Percentiles rank a stretch among this genome's conserved stretches.
phyloP scores from a whole-genome alignment of 1,284 basidiomycete genomes.

The Coniferiporia weirii region DNA sequence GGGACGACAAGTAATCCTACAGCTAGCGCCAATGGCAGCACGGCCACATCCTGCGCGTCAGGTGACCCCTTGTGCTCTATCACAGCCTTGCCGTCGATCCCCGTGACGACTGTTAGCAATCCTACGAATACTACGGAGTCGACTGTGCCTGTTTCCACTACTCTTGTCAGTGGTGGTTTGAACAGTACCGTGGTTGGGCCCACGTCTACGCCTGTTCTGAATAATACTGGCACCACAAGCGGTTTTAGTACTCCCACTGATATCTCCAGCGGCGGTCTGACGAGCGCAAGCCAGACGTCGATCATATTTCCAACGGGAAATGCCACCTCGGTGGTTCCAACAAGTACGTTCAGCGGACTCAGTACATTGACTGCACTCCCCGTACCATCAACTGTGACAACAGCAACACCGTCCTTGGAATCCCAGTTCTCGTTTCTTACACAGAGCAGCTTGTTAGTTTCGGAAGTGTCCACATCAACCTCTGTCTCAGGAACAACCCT shows the following conservation, averaged over 20 bases:
- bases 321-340: conserved; percentile 6
- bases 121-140: conserved; percentile 2
- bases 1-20: background rate
- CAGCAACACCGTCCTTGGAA: conserved; percentile 11
- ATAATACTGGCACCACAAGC: background rate
- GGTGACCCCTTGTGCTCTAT: background rate
- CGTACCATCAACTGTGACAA: background rate
- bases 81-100: background rate
- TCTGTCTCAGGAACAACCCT: conserved; percentile 27
- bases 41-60: background rate
- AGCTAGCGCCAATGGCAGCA: background rate
- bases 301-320: conserved; percentile 15
- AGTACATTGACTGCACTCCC: conserved; percentile 4
- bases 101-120: no score
- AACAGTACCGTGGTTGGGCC: background rate
- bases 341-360: conserved; percentile 9
- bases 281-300: conserved; percentile 9
- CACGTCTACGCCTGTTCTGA: background rate
- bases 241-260: background rate
- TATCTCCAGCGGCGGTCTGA: background rate
- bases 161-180: background rate
- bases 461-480: conserved; percentile 27
- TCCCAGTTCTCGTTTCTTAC: conserved; percentile 35
- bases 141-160: background rate
- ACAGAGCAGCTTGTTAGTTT: conserved; percentile 39